These are phyloP conservation scores for Backusella westeae DNA, from an alignment of 192 early-diverging fungal genomes.

Conservation along the genomic window DNA sequence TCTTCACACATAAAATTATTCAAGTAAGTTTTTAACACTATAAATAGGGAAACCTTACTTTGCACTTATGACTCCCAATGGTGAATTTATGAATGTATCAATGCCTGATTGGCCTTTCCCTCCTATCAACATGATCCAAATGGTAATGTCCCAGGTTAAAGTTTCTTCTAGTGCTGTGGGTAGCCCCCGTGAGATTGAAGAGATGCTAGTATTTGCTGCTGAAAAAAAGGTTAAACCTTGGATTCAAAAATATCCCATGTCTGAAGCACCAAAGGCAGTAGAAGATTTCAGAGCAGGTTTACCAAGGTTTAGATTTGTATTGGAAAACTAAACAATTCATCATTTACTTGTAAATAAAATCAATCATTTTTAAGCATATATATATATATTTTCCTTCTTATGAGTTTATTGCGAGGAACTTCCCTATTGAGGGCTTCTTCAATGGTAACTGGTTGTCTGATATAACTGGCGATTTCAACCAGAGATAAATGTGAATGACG, in stretches of 20 bases:
- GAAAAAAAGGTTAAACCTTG: slow-evolving; percentile 53
- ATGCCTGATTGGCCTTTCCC: slow-evolving; percentile 46
- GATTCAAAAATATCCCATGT: slow-evolving; percentile 60
- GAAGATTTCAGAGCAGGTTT: slow-evolving; percentile 57
- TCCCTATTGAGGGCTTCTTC: not conserved
- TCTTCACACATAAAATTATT: not conserved
- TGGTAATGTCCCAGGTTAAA: slow-evolving; percentile 29
- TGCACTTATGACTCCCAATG: slow-evolving; percentile 24
- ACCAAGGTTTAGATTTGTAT: slow-evolving; percentile 70
- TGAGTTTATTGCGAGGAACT: not conserved
- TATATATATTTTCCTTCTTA: not conserved
- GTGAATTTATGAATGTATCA: slow-evolving; percentile 63
- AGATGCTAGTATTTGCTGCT: slow-evolving; percentile 59
- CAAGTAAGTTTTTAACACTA: not conserved
- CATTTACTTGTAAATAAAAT: not conserved
- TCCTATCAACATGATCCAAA: not conserved
- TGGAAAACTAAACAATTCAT: slow-evolving; percentile 52
- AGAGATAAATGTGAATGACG: not conserved
- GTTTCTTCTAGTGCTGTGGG: slow-evolving; percentile 60
- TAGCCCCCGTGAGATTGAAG: slow-evolving; percentile 43
- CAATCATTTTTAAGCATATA: not conserved
- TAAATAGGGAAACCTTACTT: slow-evolving; percentile 8
- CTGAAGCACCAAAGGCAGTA: slow-evolving; percentile 59
- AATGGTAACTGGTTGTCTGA: not conserved
- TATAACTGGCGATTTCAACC: not conserved